phyloP scores from a whole-genome alignment of 208 protist species.

The Leishmania amazonensis region DNA sequence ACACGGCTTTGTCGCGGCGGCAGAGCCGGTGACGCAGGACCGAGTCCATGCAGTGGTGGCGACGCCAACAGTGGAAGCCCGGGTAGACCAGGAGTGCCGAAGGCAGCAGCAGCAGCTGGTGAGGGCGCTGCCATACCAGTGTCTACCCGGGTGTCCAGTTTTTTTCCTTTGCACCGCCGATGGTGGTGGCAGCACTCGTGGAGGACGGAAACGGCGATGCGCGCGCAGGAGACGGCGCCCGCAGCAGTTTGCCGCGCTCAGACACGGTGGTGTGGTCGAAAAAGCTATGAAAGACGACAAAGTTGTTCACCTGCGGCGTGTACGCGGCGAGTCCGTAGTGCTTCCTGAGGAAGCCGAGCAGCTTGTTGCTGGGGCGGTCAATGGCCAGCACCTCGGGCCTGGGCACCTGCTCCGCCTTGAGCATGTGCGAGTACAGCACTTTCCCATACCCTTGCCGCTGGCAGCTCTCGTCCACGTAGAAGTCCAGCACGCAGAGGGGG shows the following conservation, averaged over 20 bases:
- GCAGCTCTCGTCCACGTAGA: slow-evolving; percentile 89
- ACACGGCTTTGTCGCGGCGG: neutral
- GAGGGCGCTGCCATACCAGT: slow-evolving; percentile 4
- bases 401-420: slow-evolving; percentile 27
- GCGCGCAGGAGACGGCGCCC: slow-evolving; percentile 9
- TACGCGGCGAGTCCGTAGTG: slow-evolving; percentile 84
- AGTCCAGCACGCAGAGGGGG: slow-evolving; percentile 93
- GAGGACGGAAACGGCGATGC: neutral
- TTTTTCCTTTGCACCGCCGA: slow-evolving; percentile 13
- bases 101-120: neutral
- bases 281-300: slow-evolving; percentile 92
- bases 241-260: slow-evolving; percentile 47
- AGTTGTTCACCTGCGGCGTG: slow-evolving; percentile 92
- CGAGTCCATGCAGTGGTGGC: neutral
- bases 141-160: slow-evolving; percentile 29
- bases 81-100: slow-evolving; percentile 5
- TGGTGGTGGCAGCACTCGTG: neutral
- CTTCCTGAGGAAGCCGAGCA: slow-evolving; percentile 86
- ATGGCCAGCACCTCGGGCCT: slow-evolving; percentile 79
- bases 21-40: neutral
- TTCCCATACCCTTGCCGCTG: slow-evolving; percentile 89
- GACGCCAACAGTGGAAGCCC: neutral
- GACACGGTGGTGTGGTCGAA: slow-evolving; percentile 68
- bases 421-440: slow-evolving; percentile 80
- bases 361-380: slow-evolving; percentile 92